Conservation (phyloP, 2,329 filamentous ascomycete genomes). For the Venturia asperata region DNA sequence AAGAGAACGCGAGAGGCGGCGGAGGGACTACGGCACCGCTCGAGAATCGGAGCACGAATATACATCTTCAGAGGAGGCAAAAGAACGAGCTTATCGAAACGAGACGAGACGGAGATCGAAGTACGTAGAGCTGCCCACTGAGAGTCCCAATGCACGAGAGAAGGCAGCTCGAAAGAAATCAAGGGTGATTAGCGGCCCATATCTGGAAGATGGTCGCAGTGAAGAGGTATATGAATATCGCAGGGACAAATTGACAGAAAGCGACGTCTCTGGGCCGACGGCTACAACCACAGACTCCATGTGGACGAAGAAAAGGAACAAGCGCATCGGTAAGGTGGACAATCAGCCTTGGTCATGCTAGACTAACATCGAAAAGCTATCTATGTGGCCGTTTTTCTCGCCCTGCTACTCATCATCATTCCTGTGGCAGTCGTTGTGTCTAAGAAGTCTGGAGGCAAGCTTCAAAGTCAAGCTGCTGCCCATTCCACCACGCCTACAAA, state of each 20-base stretch:
- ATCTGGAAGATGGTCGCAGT: constrained; percentile 39
- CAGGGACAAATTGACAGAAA: constrained; percentile 35
- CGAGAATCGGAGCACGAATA: constrained; percentile 24
- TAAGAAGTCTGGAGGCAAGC: constrained; percentile 35
- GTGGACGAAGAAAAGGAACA: constrained; percentile 39
- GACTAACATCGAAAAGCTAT: constrained; percentile 30
- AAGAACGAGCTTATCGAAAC: constrained; percentile 3
- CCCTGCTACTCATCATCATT: constrained; percentile 41
- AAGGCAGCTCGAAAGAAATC: constrained; percentile 27
- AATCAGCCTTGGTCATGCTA: constrained; percentile 24
- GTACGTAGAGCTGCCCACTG: constrained; percentile 22
- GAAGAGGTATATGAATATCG: constrained; percentile 36
- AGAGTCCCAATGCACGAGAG: constrained; percentile 21
- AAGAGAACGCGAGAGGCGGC: constrained; percentile 25
- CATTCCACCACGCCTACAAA: constrained; percentile 28
- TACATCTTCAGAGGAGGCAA: constrained; percentile 3
- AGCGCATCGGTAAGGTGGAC: constrained; percentile 51
- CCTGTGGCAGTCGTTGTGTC: constrained; percentile 41
- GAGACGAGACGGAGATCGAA: constrained; percentile 6
- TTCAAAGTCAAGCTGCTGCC: constrained; percentile 25
- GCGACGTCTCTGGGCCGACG: constrained; percentile 23
- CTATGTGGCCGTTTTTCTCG: constrained; percentile 33
- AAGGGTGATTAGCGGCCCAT: constrained; percentile 41
- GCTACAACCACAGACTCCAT: constrained; percentile 36
- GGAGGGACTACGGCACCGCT: constrained; percentile 26